These are phyloP conservation scores for Tuctoria greenei DNA, from an alignment of 176 grass and related monocot genomes.

Conservation along the genomic window DNA sequence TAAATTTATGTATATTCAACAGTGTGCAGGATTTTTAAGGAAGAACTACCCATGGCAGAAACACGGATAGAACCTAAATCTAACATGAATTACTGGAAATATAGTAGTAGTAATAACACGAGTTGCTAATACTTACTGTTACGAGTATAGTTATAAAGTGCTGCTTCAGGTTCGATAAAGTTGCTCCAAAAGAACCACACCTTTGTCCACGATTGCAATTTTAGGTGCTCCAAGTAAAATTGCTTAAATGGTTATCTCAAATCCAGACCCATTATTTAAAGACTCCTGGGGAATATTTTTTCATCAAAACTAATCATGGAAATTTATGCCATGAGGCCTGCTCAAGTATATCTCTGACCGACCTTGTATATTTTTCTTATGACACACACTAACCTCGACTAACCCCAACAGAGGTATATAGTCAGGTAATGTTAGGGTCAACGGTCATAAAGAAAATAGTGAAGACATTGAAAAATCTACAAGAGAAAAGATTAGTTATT, in stretches of 20 bases:
- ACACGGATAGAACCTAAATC: constrained; percentile 6
- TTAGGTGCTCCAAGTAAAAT: constrained; percentile 32
- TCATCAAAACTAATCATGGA: not conserved
- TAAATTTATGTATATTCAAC: not conserved
- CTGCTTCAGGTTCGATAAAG: constrained; percentile 43
- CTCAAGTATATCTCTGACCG: not conserved
- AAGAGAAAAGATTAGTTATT: constrained; percentile 29
- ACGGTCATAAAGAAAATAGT: constrained; percentile 6
- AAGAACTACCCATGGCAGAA: not conserved
- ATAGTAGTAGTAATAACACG: not conserved
- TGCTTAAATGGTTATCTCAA: constrained; percentile 26
- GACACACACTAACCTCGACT: constrained; percentile 39
- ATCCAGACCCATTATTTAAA: constrained; percentile 23
- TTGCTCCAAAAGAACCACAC: constrained; percentile 40
- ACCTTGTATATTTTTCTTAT: not conserved
- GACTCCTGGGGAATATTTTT: not conserved
- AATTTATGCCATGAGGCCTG: constrained; percentile 5
- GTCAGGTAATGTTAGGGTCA: constrained; percentile 38
- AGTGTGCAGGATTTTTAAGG: too few species aligned
- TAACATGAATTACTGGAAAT: constrained; percentile 9
- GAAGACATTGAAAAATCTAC: constrained; percentile 40
- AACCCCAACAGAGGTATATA: constrained; percentile 33
- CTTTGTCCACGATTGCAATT: constrained; percentile 27
- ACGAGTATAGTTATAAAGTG: constrained; percentile 39
- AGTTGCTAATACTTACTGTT: constrained; percentile 46